Evolutionary conservation across 768 basidiomycete species (phyloP).

Genomic region (Phylloporus sp.): DNA sequence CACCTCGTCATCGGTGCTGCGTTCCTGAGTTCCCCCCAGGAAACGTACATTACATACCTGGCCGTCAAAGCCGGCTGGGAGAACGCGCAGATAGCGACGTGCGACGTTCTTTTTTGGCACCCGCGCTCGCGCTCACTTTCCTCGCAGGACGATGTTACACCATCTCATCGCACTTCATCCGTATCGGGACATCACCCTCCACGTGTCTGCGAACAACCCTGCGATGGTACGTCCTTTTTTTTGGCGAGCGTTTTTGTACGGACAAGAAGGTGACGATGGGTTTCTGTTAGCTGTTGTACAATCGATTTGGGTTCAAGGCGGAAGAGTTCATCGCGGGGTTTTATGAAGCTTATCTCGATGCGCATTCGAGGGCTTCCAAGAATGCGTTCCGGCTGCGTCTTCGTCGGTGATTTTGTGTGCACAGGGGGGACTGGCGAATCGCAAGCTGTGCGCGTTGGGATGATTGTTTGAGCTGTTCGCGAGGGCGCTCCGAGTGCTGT

Average conservation of each 20-base stretch:
- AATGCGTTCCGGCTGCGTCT: constrained; percentile 77
- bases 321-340: constrained; percentile 81
- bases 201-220: constrained; percentile 76
- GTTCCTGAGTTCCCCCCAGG: constrained; percentile 70
- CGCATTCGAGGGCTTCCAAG: constrained; percentile 65
- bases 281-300: constrained; percentile 61
- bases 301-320: constrained; percentile 83
- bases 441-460: too few relatives aligned
- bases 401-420: constrained; percentile 53
- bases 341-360: constrained; percentile 73
- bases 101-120: constrained; percentile 7
- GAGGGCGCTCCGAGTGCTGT: too few relatives aligned
- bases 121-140: not conserved
- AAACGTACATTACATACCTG: constrained; percentile 81
- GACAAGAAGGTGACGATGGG: not conserved
- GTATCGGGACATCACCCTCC: constrained; percentile 71
- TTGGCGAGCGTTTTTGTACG: not conserved
- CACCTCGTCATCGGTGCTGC: constrained; percentile 68
- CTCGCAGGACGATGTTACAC: constrained; percentile 65
- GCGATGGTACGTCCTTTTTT: constrained; percentile 52
- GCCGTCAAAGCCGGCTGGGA: constrained; percentile 80
- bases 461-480: too few relatives aligned
- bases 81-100: constrained; percentile 75
- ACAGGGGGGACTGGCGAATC: too few relatives aligned
- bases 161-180: constrained; percentile 70